Evolutionary conservation across 169 alveolate species (phyloP), one percentile per base, ranked within the genome.

Genomic region (Babesia microti): DNA sequence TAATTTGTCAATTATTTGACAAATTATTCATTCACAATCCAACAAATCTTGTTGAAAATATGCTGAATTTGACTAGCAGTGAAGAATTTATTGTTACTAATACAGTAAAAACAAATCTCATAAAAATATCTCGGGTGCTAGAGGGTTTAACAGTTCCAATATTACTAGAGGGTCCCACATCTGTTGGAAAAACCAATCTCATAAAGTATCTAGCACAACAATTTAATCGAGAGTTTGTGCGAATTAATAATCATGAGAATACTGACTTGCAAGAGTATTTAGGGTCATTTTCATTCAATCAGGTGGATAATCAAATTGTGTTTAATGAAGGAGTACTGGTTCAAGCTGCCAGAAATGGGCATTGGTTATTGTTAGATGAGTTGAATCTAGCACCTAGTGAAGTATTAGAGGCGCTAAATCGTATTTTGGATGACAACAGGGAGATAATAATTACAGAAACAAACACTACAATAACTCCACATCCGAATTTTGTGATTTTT

Each of bases 341-440:
- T 9, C 79, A 88, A 59, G 98, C 99, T 2, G 95, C 93, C 41
- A 84, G 95, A 59, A 71, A 90, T 37, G 99, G 99, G 4, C 82
- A 91, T 69, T 97, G 99, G 99, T 89, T 95, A 6, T 93, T 97
- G 29, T 76, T 97, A 52, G 99, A 97, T 63, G 99, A 97, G 83
- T 82, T 95, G 28, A 97, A 97, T 65, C 83, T 97, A 59, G 99
- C 99, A 23, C 98, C 99, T 2, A 81, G 95, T 40, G 98, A 95
- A 59, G 94, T 95, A 6, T 68, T 96, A 27, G 99, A 96, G 68
- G 95, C 98, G 18, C 68, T 97, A 47, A 97, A 97, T 58, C 88
- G 99, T 61, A 86, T 97, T 30, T 75, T 97, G 37, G 99, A 97
- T 78, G 98, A 93, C 72, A 97, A 97, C 72, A 81, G 97, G 33